These are phyloP conservation scores for Sphagnum magellanicum DNA, from an alignment of 228 moss, liverwort and hornwort species.

Conservation along the genomic window DNA sequence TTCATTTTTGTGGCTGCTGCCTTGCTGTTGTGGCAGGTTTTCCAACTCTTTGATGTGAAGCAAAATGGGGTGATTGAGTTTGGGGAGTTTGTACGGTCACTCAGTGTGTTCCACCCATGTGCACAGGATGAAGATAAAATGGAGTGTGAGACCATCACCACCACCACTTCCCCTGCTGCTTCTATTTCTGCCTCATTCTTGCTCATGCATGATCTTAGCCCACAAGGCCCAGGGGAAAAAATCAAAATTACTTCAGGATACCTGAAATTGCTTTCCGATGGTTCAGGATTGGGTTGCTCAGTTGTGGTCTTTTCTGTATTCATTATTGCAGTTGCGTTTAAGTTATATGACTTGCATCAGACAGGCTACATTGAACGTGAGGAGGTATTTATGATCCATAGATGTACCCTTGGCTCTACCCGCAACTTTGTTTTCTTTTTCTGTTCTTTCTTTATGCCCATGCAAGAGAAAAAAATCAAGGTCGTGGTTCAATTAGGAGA, in stretches of 20 bases:
- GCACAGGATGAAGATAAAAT: constrained; percentile 53
- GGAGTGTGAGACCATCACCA: constrained; percentile 30
- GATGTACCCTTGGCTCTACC: neutral
- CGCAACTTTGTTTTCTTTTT: neutral
- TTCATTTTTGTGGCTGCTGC: neutral
- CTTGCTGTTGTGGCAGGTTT: constrained; percentile 42
- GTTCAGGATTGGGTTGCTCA: neutral
- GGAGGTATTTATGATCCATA: constrained; percentile 35
- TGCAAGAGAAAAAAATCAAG: neutral
- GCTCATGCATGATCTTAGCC: too few species aligned
- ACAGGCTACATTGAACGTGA: constrained; percentile 89
- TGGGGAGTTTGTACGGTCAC: constrained; percentile 81
- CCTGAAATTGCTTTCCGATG: neutral
- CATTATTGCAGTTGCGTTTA: constrained; percentile 61
- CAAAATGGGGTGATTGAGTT: constrained; percentile 88
- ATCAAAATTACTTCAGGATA: neutral
- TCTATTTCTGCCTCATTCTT: neutral
- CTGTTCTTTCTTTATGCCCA: neutral
- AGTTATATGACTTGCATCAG: constrained; percentile 64
- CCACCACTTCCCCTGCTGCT: neutral
- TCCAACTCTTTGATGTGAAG: constrained; percentile 74
- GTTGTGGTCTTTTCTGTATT: neutral
- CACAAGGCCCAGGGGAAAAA: neutral
- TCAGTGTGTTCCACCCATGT: constrained; percentile 79
- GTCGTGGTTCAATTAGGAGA: neutral